Conservation (phyloP, 306 rosid species). For the Vigna angularis region DNA sequence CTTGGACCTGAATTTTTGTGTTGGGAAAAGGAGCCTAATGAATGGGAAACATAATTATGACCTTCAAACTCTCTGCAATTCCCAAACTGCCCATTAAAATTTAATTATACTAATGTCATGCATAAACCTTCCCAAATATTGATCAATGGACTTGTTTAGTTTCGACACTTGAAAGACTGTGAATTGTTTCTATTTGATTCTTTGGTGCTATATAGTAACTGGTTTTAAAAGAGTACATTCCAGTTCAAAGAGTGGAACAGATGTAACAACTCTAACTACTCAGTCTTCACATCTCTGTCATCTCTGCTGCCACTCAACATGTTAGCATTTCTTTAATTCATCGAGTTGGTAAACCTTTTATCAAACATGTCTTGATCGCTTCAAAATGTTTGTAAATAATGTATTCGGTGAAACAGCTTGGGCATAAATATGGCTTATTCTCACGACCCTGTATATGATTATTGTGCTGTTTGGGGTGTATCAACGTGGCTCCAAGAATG, state of each 20-base stretch:
- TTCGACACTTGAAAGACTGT: too few relatives aligned
- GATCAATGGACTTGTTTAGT: too few relatives aligned
- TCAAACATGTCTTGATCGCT: neutral
- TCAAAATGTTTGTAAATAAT: slow-evolving; percentile 23
- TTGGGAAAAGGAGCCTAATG: slow-evolving; percentile 50
- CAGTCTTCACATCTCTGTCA: neutral
- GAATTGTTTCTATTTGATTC: too few relatives aligned
- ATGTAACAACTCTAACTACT: slow-evolving; percentile 51
- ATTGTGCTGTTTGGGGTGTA: neutral
- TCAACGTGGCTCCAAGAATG: slow-evolving; percentile 43
- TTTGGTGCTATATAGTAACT: too few relatives aligned
- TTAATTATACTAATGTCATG: neutral
- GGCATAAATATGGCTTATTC: slow-evolving; percentile 18
- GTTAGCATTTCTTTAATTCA: neutral
- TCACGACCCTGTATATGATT: slow-evolving; percentile 3
- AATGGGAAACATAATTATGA: slow-evolving; percentile 68
- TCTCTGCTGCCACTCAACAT: slow-evolving; percentile 8
- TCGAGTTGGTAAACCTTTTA: slow-evolving; percentile 35
- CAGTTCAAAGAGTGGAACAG: slow-evolving; percentile 24
- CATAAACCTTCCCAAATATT: neutral
- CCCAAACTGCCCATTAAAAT: slow-evolving; percentile 38
- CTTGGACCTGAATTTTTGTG: slow-evolving; percentile 66
- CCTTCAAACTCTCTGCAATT: slow-evolving; percentile 13
- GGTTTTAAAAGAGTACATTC: too few relatives aligned
- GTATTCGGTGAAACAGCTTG: slow-evolving; percentile 4